Evolutionary conservation across 1,139 yeast genomes (phyloP), one percentile per base, ranked within the genome.

Genomic region (Diutina mesorugosa): DNA sequence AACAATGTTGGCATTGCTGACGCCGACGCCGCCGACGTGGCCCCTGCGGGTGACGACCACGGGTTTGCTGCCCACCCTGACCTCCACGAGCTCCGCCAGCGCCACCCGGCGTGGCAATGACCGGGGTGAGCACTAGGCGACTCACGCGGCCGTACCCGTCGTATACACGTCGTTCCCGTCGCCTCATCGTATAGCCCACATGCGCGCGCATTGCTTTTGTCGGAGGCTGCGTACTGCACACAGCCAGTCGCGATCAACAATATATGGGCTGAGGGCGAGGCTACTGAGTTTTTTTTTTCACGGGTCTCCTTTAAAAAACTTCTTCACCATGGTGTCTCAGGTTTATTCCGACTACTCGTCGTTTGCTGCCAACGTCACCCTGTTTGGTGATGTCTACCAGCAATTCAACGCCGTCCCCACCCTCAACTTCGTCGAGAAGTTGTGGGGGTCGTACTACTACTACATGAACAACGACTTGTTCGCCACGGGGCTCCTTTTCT

Each of bases 401-500:
- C 73, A 74, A 62, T 76, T 76, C 66, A 65, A 67, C 61, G 66
- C 70, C 4, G 29, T 38, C 12, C 47, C 30, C n/a, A 21, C 56
- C 47, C 68, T 74, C 59, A 69, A 64, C 56, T 26, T 65, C 28
- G 10, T 72, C 48, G 80, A 76, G 60, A 71, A 69, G 59, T 47
- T 71, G 45, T 76, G 80, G 80, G 79, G 72, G 2, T 63, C 77
- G 28, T 75, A 74, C 67, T 76, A 76, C 63, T 66, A 71, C 58
- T 74, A 72, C 63, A 69, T 74, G 61, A 69, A 69, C 57, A 74
- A 74, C 61, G 80, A 76, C 59, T 63, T 76, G 56, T 72, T 76
- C 60, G 78, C 80, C 55, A 76, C 80, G 28, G 80, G 80, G 1
- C 67, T 76, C 56, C 65, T 76, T 57, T 72, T 76, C 64, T 76